Percentiles rank a stretch among this genome's conserved stretches.
These are phyloP conservation scores for Xylaria sp. DNA, from an alignment of 2,329 filamentous ascomycete genomes.

Conservation along the genomic window DNA sequence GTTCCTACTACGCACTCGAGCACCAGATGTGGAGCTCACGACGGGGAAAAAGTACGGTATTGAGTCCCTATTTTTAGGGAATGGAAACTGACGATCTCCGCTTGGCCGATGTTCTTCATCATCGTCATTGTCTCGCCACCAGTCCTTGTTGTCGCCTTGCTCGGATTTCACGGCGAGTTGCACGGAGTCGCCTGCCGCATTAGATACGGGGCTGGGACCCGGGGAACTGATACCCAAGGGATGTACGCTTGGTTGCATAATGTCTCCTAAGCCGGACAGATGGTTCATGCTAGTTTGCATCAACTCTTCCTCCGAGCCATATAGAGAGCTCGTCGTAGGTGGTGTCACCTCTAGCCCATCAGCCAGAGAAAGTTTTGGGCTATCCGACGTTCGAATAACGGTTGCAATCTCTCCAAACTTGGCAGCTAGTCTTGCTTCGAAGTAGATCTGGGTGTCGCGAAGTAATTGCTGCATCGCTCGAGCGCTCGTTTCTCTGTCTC, in stretches of 20 bases:
- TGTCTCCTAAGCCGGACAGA: neutral
- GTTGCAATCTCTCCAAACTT: no score
- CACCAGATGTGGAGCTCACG: neutral
- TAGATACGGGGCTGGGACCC: neutral
- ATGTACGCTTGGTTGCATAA: neutral
- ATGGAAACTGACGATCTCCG: neutral
- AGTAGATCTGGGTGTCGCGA: no score
- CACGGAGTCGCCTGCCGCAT: neutral
- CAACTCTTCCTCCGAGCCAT: neutral
- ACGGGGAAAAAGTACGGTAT: no score
- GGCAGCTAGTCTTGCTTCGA: no score
- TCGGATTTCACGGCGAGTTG: neutral
- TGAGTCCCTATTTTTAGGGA: neutral
- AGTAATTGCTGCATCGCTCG: neutral
- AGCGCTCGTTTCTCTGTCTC: neutral
- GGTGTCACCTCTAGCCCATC: no score
- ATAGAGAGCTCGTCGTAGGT: neutral
- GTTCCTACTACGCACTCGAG: neutral
- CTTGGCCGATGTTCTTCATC: neutral
- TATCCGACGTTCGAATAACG: neutral
- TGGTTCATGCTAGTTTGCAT: neutral
- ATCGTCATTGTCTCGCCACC: neutral
- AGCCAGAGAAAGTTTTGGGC: neutral
- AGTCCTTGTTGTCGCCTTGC: constrained; percentile 3
- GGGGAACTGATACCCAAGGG: neutral